Conservation (phyloP, 2,329 filamentous ascomycete species). For the Cercospora sp. region DNA sequence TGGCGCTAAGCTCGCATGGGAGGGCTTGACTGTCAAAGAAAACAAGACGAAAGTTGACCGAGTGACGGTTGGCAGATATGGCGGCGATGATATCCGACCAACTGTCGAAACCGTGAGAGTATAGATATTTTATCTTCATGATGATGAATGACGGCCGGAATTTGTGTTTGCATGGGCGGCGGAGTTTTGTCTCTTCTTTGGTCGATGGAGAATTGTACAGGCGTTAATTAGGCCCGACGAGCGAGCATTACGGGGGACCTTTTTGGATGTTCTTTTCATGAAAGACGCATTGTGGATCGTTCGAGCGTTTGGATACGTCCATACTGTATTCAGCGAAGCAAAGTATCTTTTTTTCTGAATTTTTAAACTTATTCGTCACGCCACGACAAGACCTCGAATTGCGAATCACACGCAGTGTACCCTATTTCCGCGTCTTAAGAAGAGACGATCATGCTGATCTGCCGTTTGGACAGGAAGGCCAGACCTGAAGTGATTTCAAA, state of each 20-base stretch:
- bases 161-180: conserved; percentile 3
- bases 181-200: neutral
- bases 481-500: neutral
- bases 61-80: conserved; percentile 52
- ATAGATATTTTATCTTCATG: conserved; percentile 1
- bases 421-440: neutral
- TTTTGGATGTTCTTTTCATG: neutral
- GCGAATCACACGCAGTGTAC: neutral
- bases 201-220: neutral
- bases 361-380: neutral
- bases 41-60: conserved; percentile 48
- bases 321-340: neutral
- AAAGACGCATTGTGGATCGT: conserved; percentile 9
- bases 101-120: conserved; percentile 7
- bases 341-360: neutral
- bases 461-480: neutral
- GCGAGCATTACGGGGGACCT: neutral
- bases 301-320: conserved; percentile 4
- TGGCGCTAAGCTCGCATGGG: conserved; percentile 44
- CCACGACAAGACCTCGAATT: neutral
- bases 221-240: neutral
- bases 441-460: neutral
- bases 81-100: conserved; percentile 42
- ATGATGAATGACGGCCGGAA: conserved; percentile 14
- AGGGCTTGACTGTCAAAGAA: conserved; percentile 47